These are phyloP conservation scores for Porodaedalea pini DNA, from an alignment of 1,284 basidiomycete genomes.

Conservation along the genomic window DNA sequence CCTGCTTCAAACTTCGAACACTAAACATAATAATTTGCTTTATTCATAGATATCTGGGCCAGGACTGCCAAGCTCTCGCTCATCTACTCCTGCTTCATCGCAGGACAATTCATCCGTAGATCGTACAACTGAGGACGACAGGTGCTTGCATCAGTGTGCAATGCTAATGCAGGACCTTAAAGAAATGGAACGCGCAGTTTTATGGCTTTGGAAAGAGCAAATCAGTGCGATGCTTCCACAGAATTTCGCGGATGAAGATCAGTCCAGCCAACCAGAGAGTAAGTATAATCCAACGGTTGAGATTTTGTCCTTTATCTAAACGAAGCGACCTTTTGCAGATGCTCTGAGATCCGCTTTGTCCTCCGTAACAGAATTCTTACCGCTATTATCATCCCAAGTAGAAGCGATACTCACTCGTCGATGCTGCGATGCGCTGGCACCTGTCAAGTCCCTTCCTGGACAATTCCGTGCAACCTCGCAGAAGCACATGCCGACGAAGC, in stretches of 20 bases:
- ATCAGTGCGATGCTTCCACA: slow-evolving; percentile 59
- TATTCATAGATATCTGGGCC: slow-evolving; percentile 13
- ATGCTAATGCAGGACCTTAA: slow-evolving; percentile 63
- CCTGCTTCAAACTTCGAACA: neutral
- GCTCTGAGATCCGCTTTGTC: slow-evolving; percentile 53
- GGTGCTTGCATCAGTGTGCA: slow-evolving; percentile 55
- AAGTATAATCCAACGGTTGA: slow-evolving; percentile 8
- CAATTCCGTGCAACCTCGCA: slow-evolving; percentile 82
- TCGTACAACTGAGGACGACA: slow-evolving; percentile 56
- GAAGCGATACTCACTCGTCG: slow-evolving; percentile 71
- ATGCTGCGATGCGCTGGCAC: slow-evolving; percentile 81
- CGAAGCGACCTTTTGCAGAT: slow-evolving; percentile 36
- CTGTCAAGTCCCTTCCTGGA: slow-evolving; percentile 84
- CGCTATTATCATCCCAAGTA: slow-evolving; percentile 61
- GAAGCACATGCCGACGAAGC: slow-evolving; percentile 64
- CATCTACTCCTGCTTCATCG: slow-evolving; percentile 48
- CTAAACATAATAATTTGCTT: neutral
- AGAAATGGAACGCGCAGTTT: slow-evolving; percentile 47
- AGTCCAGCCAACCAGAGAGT: slow-evolving; percentile 52
- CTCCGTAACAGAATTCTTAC: slow-evolving; percentile 44
- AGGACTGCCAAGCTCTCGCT: slow-evolving; percentile 36
- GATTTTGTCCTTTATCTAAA: neutral
- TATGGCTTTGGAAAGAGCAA: slow-evolving; percentile 61
- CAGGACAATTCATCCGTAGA: slow-evolving; percentile 52
- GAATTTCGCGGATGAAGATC: slow-evolving; percentile 33